Percentiles rank a stretch among this genome's conserved stretches.
Evolutionary conservation across 2,329 filamentous ascomycete genomes (phyloP).

Genomic region (Apiospora rasikravindrae): DNA sequence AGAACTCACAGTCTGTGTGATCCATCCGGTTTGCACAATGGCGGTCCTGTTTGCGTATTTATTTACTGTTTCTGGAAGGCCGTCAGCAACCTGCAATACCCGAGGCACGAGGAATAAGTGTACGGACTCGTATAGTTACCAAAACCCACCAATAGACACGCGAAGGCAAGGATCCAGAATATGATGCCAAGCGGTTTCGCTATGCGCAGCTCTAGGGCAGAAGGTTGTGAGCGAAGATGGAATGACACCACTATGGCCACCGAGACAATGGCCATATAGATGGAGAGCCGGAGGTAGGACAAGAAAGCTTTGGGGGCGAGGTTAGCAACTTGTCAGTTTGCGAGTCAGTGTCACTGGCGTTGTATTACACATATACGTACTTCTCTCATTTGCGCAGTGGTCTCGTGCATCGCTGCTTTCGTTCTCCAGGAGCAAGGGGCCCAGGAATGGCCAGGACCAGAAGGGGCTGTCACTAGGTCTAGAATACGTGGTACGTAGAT

Average conservation of each 20-base stretch:
- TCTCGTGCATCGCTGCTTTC: conserved; percentile 76
- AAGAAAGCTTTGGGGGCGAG: conserved; percentile 66
- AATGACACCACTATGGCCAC: conserved; percentile 93
- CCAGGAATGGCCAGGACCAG: conserved; percentile 65
- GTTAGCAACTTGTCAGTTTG: not conserved
- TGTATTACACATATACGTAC: conserved; percentile 40
- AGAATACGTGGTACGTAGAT: not conserved
- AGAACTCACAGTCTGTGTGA: conserved; percentile 76
- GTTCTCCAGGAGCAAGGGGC: conserved; percentile 75
- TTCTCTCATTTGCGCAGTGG: conserved; percentile 80
- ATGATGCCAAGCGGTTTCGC: conserved; percentile 83
- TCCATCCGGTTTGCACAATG: conserved; percentile 91
- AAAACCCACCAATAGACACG: conserved; percentile 78
- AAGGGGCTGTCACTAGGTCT: conserved; percentile 38
- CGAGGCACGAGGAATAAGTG: not conserved
- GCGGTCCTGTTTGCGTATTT: conserved; percentile 80
- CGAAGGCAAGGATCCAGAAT: conserved; percentile 83
- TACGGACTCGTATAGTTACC: conserved; percentile 83
- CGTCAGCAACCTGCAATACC: not conserved
- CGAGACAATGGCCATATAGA: conserved; percentile 90
- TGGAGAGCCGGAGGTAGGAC: conserved; percentile 85
- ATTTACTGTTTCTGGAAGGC: conserved; percentile 65
- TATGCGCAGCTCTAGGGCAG: conserved; percentile 73
- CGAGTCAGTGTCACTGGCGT: not conserved
- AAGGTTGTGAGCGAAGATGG: conserved; percentile 79